Evolutionary conservation across 2,329 filamentous ascomycete species (phyloP).

Genomic region (Fusarium goolgardi): DNA sequence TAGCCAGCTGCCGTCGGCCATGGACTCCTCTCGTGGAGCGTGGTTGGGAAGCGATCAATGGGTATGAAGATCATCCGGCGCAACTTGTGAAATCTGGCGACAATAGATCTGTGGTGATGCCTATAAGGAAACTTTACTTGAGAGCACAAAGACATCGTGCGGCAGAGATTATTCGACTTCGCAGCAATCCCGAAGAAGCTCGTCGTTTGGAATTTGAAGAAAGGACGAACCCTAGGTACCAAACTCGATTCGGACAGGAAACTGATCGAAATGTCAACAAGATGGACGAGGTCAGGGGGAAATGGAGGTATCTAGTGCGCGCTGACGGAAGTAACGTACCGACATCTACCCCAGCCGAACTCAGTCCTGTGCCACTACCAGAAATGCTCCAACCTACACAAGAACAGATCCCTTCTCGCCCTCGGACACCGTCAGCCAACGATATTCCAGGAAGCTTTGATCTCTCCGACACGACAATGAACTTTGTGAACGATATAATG

Average conservation of each 20-base stretch:
- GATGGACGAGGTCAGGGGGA: constrained; percentile 59
- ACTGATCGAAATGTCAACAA: constrained; percentile 60
- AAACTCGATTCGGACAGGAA: constrained; percentile 61
- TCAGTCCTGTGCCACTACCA: constrained; percentile 26
- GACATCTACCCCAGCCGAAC: constrained; percentile 22
- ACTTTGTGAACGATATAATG: constrained; percentile 44
- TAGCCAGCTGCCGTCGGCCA: constrained; percentile 59
- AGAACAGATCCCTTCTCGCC: constrained; percentile 30
- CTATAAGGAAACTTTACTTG: constrained; percentile 65
- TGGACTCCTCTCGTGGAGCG: constrained; percentile 64
- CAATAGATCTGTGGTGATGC: constrained; percentile 63
- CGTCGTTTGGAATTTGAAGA: constrained; percentile 63
- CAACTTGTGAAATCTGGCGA: constrained; percentile 60
- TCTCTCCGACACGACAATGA: constrained; percentile 49
- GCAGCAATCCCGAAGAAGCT: constrained; percentile 61
- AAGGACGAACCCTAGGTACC: constrained; percentile 54
- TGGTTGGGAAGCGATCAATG: constrained; percentile 60
- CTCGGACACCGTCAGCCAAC: constrained; percentile 31
- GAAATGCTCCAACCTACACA: constrained; percentile 30
- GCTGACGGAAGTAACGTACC: constrained; percentile 45
- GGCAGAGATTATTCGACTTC: constrained; percentile 62
- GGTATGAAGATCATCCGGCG: constrained; percentile 53
- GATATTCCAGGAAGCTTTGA: constrained; percentile 41
- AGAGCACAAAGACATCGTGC: constrained; percentile 65
- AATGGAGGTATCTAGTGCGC: constrained; percentile 64